Evolutionary conservation across 148 eudicot species (phyloP).

Genomic region (Vaccinium vitisidaea): DNA sequence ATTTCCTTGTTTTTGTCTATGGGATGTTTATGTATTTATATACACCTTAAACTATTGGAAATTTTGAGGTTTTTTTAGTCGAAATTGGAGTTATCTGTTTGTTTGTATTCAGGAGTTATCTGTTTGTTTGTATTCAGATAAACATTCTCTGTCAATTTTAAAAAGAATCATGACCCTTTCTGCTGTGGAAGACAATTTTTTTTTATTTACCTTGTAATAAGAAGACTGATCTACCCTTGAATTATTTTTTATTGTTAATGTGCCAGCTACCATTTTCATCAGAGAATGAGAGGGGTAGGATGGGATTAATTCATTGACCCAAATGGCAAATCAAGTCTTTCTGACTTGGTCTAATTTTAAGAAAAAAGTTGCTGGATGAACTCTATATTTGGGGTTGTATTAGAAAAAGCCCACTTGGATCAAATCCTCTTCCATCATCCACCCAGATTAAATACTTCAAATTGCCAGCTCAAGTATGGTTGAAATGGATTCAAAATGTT

Average conservation of each 20-base stretch:
- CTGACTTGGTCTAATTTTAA: neutral
- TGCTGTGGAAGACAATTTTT: neutral
- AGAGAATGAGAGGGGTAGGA: too few species aligned
- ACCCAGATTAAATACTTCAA: neutral
- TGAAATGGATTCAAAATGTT: neutral
- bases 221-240: neutral
- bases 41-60: neutral
- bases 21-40: neutral
- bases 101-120: neutral
- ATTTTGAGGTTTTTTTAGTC: neutral
- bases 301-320: neutral
- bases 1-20: conserved; percentile 8
- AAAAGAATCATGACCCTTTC: neutral
- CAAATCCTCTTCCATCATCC: neutral
- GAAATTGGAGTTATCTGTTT: neutral
- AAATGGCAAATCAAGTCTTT: neutral
- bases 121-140: conserved; percentile 7
- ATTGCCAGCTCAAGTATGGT: neutral
- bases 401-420: neutral
- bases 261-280: neutral
- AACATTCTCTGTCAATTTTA: neutral
- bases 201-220: neutral
- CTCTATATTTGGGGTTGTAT: neutral
- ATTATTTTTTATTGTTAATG: neutral
- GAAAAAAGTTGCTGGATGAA: neutral